Conservation (phyloP, 306 rosid species). For the Datisca glomerata region DNA sequence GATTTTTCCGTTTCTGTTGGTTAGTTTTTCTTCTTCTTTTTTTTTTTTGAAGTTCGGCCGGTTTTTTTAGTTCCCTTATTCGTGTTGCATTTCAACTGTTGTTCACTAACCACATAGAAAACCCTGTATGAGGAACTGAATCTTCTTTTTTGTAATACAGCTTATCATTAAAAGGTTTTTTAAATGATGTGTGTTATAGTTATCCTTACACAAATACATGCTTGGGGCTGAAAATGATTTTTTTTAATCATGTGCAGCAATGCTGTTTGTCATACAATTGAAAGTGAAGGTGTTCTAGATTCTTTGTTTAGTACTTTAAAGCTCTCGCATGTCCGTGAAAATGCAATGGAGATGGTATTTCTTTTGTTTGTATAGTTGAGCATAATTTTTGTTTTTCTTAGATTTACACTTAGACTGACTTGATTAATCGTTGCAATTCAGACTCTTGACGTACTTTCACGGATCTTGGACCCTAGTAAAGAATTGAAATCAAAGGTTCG, state of each 20-base stretch:
- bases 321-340: constrained; percentile 27
- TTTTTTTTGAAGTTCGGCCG: no score
- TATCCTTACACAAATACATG: no score
- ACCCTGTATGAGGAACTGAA: no score
- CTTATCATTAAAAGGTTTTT: no score
- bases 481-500: constrained; percentile 71
- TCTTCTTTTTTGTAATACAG: no score
- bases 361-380: constrained; percentile 4
- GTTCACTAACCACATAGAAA: no score
- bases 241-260: constrained; percentile 42
- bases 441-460: constrained; percentile 53
- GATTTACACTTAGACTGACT: constrained; percentile 15
- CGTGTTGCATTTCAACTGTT: no score
- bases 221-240: constrained; percentile 1
- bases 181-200: no score
- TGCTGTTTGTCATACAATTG: constrained; percentile 51
- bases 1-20: no score
- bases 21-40: no score
- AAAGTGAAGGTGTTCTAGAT: constrained; percentile 54
- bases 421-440: constrained; percentile 31
- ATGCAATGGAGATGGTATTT: constrained; percentile 50
- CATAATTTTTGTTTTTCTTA: constrained; percentile 12
- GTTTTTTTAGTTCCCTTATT: no score
- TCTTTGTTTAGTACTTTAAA: constrained; percentile 46
- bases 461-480: constrained; percentile 63